These are phyloP conservation scores for Platanus orientalis DNA, from an alignment of 164 flowering plant genomes.

Conservation along the genomic window DNA sequence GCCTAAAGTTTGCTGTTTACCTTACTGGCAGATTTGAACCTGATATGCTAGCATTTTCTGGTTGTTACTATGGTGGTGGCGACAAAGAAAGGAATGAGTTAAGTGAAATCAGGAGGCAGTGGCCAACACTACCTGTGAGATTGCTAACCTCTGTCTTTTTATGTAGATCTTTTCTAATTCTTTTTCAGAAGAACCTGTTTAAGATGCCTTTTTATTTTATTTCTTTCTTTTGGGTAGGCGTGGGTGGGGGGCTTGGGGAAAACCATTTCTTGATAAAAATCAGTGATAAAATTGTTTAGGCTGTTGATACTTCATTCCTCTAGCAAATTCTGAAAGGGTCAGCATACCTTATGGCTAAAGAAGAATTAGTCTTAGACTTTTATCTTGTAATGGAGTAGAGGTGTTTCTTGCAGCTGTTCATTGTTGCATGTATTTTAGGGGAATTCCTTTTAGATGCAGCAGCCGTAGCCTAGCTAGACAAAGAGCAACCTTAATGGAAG, in stretches of 20 bases:
- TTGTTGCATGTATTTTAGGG: no score
- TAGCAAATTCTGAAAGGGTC: background rate
- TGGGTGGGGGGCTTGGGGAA: no score
- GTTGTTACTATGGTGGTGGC: slow-evolving; percentile 96
- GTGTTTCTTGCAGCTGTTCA: no score
- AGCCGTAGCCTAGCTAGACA: no score
- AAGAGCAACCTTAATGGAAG: no score
- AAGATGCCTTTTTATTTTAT: background rate
- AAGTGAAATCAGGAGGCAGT: slow-evolving; percentile 80
- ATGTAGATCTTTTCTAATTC: slow-evolving; percentile 1
- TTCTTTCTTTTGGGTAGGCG: no score
- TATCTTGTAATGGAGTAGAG: background rate
- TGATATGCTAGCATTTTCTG: slow-evolving; percentile 98
- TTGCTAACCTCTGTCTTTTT: slow-evolving; percentile 3
- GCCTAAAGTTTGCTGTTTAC: background rate
- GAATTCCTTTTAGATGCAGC: no score
- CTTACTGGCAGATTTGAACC: slow-evolving; percentile 76
- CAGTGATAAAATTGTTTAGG: background rate
- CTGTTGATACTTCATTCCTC: background rate
- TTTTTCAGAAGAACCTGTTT: background rate
- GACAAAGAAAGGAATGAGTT: slow-evolving; percentile 85
- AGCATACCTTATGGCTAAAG: background rate
- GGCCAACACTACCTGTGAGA: slow-evolving; percentile 97
- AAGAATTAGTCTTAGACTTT: background rate
- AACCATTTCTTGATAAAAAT: background rate